A percentile compares a stretch with the other conserved stretches of the same genome.
These are phyloP conservation scores for Monosporascus sp. DNA, from an alignment of 2,329 filamentous ascomycete species.

Conservation along the genomic window DNA sequence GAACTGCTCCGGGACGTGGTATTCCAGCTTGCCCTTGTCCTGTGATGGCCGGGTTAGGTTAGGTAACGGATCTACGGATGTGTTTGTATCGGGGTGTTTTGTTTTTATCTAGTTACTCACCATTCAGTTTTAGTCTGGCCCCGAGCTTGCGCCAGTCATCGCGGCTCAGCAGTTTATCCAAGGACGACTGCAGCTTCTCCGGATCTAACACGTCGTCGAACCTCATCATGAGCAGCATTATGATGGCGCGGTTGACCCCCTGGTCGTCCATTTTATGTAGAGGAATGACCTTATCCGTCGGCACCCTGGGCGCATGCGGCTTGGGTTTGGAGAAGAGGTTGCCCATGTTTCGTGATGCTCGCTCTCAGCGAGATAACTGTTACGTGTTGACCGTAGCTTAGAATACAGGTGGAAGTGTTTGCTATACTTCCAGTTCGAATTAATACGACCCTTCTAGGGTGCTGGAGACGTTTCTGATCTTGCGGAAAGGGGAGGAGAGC, in stretches of 20 bases:
- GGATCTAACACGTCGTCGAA: not conserved
- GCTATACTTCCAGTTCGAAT: no score
- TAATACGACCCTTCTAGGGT: no score
- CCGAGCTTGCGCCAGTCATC: not conserved
- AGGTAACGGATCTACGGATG: no score
- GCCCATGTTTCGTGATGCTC: not conserved
- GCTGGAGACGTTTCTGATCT: no score
- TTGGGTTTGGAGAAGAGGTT: not conserved
- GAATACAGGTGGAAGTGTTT: no score
- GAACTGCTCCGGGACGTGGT: conserved; percentile 35
- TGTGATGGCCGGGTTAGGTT: not conserved
- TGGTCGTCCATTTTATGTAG: not conserved
- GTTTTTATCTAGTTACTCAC: not conserved
- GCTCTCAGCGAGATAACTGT: no score
- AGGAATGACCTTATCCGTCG: not conserved
- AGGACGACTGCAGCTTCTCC: not conserved
- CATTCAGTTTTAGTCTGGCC: not conserved
- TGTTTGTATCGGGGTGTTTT: not conserved
- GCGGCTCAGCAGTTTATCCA: not conserved
- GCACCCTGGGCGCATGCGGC: not conserved
- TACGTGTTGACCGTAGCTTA: no score
- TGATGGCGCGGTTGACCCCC: not conserved
- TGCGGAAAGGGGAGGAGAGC: no score
- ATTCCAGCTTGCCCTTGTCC: conserved; percentile 27
- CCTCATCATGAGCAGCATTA: not conserved